Evolutionary conservation across 1,284 basidiomycete genomes (phyloP).

Genomic region (Kwoniella shivajii): DNA sequence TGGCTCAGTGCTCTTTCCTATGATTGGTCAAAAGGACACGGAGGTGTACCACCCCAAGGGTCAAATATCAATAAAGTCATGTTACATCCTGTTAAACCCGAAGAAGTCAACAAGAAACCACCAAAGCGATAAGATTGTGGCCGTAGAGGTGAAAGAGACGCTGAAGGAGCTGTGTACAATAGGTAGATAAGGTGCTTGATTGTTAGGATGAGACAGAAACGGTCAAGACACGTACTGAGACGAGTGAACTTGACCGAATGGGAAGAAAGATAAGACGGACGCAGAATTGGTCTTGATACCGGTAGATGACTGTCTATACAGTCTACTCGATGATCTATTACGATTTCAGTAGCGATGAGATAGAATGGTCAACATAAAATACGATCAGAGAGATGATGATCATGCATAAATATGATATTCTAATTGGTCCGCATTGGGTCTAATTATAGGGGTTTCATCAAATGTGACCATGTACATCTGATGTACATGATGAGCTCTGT

Average conservation of each 20-base stretch:
- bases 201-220: neutral
- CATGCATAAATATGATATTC: neutral
- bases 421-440: no score
- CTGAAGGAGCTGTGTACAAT: no score
- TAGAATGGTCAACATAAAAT: neutral
- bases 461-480: no score
- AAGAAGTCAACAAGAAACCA: slow-evolving; percentile 68
- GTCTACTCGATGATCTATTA: no score
- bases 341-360: no score
- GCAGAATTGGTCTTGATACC: no score
- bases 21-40: slow-evolving; percentile 88
- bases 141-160: no score
- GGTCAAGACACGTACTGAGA: neutral
- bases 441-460: no score
- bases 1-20: slow-evolving; percentile 68
- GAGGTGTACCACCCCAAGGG: slow-evolving; percentile 72
- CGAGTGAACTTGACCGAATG: no score
- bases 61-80: slow-evolving; percentile 78
- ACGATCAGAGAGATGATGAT: neutral
- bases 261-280: neutral
- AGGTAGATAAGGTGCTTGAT: neutral
- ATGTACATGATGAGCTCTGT: no score
- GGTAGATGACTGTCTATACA: no score
- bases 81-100: slow-evolving; percentile 86
- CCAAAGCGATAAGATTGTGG: slow-evolving; percentile 15